Base-by-base conservation (phyloP, 2,329 filamentous ascomycete genomes). In the Ophiostoma quercus region DNA sequence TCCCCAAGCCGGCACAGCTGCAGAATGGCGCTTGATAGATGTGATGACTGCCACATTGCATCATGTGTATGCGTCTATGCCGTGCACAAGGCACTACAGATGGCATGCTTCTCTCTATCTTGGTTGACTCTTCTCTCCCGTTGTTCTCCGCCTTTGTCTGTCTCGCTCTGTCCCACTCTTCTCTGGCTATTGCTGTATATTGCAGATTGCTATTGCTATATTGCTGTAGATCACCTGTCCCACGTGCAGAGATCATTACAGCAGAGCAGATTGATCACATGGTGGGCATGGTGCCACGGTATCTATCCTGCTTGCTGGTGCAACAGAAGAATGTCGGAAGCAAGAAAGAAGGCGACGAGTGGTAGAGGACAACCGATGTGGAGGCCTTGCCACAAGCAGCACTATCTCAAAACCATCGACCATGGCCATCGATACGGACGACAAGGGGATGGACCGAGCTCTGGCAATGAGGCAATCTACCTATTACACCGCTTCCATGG, bases 1-100 rank as follows among this genome's bases (percentile, higher is more conserved):
- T 90, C 65, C 76, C 80, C 71, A 77, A 22, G n/a, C 51, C 51
- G 9, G n/a, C 22, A 2, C 51, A 3, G 9, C 8, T 57, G 22
- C 51, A 14, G n/a, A 57, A 57, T 57, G 51, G 51, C n/a, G 51
- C 51, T 16, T 47, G 16, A 47, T 47, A 16, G 43, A 47, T 3
- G 16, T 16, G 19, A 47, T 6, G 43, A 47, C 12, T 16, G 57
- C 25, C 25, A 62, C 19, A 19, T 62, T 29, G 57, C 54, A 60
- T 54, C 19, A 16, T 57, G 39, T 41, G 39, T 14, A 41, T 32
- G 25, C 32, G 25, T 5, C 57, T 34, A 62, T 32, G 54, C 25
- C 14, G 25, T 60, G 54, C 25, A 60, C 32, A 25, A 57, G n/a
- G 5, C 54, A 19, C 54, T 29, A 9, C 54, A 60, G 54, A 14